Evolutionary conservation across 805 yeast species (phyloP), one percentile per base, ranked within the genome.

Genomic region (Candida glaebosa): DNA sequence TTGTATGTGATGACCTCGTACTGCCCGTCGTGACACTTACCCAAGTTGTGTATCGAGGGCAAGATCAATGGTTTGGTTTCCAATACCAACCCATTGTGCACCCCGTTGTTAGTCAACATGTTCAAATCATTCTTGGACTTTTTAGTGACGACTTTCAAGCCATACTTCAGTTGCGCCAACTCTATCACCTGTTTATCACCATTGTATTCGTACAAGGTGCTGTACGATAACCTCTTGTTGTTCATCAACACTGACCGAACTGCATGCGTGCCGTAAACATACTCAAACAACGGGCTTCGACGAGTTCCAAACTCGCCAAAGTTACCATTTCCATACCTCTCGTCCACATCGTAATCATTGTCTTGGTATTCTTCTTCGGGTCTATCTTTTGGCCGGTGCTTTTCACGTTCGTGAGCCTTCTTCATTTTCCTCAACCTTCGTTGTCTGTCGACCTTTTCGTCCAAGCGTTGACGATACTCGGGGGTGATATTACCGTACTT

Each of bases 71-170:
- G 78, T 46, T 76, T 76, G 0, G 91, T 76, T 53, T 84, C 87
- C 38, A 87, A 55, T 1, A 85, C 91, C 19, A 80, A 71, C 14
- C 91, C 91, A 59, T 89, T 88, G 63, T 88, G 96, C 9, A 85
- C 87, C 5, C 81, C 90, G 50, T 81, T 76, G 20, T 75, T 69
- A 18, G 88, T 73, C 51, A 86, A 57, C 5, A 67, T 56, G 51
- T 85, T 82, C 50, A 88, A 60, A 22, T 77, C 81, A 48, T 77
- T 78, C 46, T 73, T 73, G 18, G 69, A 56, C 3, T 60, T 58
- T 34, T 64, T 61, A 30, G 53, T 53, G 37, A 61, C 64, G 6
- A 71, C 49, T 34, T 58, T 59, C 4, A 80, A 53, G 1, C 73
- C 69, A 28, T 48, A 61, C 19, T 68, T 63, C 12, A 40, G 40